Conservation (phyloP, 345 rosid genomes). For the Eucalyptus viminalis region DNA sequence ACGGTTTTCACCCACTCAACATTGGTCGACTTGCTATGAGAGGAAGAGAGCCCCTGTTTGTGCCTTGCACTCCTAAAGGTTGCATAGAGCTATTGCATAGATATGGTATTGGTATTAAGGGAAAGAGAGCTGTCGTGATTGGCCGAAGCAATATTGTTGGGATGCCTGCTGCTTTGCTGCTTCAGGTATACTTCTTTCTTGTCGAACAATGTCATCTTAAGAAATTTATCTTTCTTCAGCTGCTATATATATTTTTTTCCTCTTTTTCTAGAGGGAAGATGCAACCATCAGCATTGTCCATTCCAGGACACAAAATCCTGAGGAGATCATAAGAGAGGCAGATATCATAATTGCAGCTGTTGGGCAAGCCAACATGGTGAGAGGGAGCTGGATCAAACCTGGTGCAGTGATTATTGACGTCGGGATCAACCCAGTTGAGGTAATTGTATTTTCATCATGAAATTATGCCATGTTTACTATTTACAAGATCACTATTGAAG, state of each 20-base stretch:
- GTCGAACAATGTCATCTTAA: background rate
- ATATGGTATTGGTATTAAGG: constrained; percentile 59
- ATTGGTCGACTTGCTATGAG: constrained; percentile 82
- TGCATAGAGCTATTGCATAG: constrained; percentile 80
- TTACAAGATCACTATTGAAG: background rate
- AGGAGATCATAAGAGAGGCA: constrained; percentile 63
- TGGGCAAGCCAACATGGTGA: constrained; percentile 77
- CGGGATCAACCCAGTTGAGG: constrained; percentile 81
- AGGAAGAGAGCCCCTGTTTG: constrained; percentile 72
- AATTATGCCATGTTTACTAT: background rate
- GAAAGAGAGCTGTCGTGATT: constrained; percentile 73
- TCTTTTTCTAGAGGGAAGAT: constrained; percentile 55
- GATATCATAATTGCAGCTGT: constrained; percentile 75
- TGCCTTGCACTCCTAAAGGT: constrained; percentile 91
- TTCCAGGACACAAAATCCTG: constrained; percentile 71
- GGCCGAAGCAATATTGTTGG: constrained; percentile 96
- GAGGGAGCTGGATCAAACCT: constrained; percentile 80
- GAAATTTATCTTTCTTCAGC: background rate
- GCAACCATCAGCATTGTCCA: constrained; percentile 73
- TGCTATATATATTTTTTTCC: background rate
- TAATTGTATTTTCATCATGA: background rate
- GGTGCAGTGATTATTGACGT: constrained; percentile 83
- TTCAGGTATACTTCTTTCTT: constrained; percentile 33
- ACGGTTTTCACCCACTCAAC: constrained; percentile 81
- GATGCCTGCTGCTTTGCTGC: constrained; percentile 80